Evolutionary conservation across 177 flowering plant species (phyloP), one percentile per base, ranked within the genome.

Genomic region (Vitis hybrid): DNA sequence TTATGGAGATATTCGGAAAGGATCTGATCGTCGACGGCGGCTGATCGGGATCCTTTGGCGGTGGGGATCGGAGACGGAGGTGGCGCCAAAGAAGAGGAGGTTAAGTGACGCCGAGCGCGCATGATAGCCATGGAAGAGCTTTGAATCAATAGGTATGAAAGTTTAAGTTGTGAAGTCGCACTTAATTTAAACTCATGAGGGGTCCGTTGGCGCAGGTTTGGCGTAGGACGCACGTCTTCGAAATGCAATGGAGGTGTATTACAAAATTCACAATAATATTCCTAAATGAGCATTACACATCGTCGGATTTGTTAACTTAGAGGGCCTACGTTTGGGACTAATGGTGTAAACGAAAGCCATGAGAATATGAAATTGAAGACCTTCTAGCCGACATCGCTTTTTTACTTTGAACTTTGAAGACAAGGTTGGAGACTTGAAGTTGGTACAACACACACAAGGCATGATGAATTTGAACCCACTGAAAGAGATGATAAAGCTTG

Each of bases 51-150:
- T 17, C 89, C 89, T 57, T 60, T 78, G 7, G 71, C 91, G 18
- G 81, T 89, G 13, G 91, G 83, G 75, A 89, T 81, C 5, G 88
- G 93, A 1, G 93, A 82, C 0, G 91, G 93, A 19, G 81, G 85
- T 6, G 81, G 82, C 13, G 78, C 72, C 48, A 40, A 40, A 40
- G 8, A 5, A 1, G 74, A 18, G 30, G 66, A 55, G 65, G 57
- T 0, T 48, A 68, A 67, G 12, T 55, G 54, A 40, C 67, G 55
- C 18, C 59, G 52, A 6, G 52, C 11, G 63, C 66, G 66, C 52
- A 50, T 13, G 26, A 58, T 23, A 48, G 61, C 61, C 65, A 65
- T 76, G 65, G 69, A 23, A 61, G 58, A 8, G 49, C 48, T 23
- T 14, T 26, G 48, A 40, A 8, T 40, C 48, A 2, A 40, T 40